These are phyloP conservation scores for Tubosaeta brunneosetosa DNA, from an alignment of 768 basidiomycete genomes.

Conservation along the genomic window DNA sequence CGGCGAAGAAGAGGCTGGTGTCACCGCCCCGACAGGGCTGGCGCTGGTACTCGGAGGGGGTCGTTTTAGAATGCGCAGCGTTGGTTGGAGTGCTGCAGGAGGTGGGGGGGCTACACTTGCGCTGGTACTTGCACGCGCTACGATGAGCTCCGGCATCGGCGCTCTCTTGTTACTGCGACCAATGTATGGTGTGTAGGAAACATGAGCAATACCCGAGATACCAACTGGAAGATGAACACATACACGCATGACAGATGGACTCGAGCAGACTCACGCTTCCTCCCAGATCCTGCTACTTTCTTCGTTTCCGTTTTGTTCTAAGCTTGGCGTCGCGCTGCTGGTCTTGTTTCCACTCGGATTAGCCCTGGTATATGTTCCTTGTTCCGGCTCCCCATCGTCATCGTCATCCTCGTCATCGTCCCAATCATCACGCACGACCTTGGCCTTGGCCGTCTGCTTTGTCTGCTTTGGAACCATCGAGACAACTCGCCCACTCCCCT, in stretches of 20 bases:
- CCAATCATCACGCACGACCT: constrained; percentile 49
- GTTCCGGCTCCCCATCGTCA: background rate
- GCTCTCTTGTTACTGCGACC: constrained; percentile 49
- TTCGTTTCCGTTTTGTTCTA: background rate
- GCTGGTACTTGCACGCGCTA: constrained; percentile 36
- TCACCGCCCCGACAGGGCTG: background rate
- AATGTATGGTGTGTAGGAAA: background rate
- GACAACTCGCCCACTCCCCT: constrained; percentile 5
- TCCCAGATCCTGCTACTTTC: constrained; percentile 59
- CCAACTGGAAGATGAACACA: constrained; percentile 13
- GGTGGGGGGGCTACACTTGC: constrained; percentile 45
- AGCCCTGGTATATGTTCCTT: background rate
- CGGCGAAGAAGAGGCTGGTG: constrained; percentile 12
- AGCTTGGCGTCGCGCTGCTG: constrained; percentile 7
- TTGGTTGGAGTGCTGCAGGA: constrained; percentile 53
- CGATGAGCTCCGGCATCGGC: constrained; percentile 66
- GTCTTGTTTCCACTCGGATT: background rate
- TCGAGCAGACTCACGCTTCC: constrained; percentile 51
- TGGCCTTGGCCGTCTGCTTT: background rate
- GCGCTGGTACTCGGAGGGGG: constrained; percentile 33
- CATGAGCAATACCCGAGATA: background rate
- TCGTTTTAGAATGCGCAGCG: constrained; percentile 70
- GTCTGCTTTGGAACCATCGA: constrained; percentile 2
- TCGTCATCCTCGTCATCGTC: constrained; percentile 45
- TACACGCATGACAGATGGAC: background rate